phyloP scores from a whole-genome alignment of 1,284 basidiomycete genomes.

The Ganoderma lucidum region DNA sequence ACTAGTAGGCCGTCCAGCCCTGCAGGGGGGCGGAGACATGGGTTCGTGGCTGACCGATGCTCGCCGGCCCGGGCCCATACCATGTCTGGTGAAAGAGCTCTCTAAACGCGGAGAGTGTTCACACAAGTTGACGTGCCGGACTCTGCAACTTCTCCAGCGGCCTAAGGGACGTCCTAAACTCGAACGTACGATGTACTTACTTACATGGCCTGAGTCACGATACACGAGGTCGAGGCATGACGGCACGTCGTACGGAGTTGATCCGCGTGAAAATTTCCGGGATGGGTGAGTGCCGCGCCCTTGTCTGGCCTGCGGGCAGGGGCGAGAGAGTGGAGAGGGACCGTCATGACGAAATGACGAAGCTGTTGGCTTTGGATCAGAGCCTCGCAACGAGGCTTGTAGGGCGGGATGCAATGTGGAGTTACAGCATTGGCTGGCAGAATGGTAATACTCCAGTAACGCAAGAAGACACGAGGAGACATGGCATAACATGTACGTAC shows the following conservation, averaged over 20 bases:
- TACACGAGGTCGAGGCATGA: background rate
- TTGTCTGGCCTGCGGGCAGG: background rate
- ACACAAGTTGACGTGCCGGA: background rate
- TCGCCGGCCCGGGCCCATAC: background rate
- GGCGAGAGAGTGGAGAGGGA: background rate
- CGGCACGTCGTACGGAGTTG: conserved; percentile 1
- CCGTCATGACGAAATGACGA: background rate
- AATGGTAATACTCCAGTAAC: conserved; percentile 2
- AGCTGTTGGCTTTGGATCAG: conserved; percentile 10
- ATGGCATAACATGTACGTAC: conserved; percentile 20
- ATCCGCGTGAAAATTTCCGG: background rate
- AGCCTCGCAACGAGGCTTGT: conserved; percentile 24
- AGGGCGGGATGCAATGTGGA: background rate
- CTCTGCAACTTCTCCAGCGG: background rate
- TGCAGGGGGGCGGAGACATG: conserved; percentile 7
- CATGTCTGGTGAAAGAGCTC: background rate
- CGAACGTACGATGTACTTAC: background rate
- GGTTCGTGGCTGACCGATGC: background rate
- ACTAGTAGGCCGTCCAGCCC: background rate
- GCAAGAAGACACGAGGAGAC: conserved; percentile 11
- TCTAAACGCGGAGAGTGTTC: background rate
- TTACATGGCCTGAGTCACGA: background rate
- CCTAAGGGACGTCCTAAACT: background rate
- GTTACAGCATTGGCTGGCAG: background rate
- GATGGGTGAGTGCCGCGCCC: conserved; percentile 2